Base-by-base conservation (phyloP, 345 rosid genomes). In the Populus davidiana region DNA sequence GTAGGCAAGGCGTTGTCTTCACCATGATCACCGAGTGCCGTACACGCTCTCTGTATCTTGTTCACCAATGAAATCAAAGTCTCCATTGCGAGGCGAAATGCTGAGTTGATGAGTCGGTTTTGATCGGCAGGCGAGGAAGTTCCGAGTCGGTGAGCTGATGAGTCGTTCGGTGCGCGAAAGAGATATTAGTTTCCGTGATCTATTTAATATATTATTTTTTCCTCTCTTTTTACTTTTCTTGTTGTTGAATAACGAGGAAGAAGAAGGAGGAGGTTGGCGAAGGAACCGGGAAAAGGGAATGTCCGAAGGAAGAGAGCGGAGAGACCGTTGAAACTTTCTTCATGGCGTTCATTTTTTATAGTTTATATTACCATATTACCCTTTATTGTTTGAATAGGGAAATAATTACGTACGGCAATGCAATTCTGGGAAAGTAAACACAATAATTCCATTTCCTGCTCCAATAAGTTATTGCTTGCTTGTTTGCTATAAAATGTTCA, bases 1-100 rank as follows among this genome's bases (percentile, higher is more conserved):
- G 99, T 95, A 18, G 98, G 99, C 78, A 95, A 83, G 10, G 99
- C 86, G 89, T 93, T 95, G 77, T 94, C 98, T 18, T 95, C 98
- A 33, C 99, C 99, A 71, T 95, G 94, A 87, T 95, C 98, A 70
- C 99, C 97, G 49, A 95, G 90, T 52, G 96, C 94, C 65, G 97
- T 93, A 78, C 98, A 95, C 67, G 99, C 98, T 77, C 98, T 85
- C 85, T 95, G 99, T 29, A 95, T 81, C 84, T 95, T 93, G 81
- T 95, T 95, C 79, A 93, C 95, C 83, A 95, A 81, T 13, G 92
- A 63, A 79, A 95, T 95, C 83, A 95, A 80, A 75, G 91, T 95
- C 84, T 95, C 97, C 99, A 95, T 93, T 62, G 38, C 41, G 21
- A 9, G 18, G 39, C 36, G 20, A 29, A 23, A 69, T 47, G 52